Conservation (phyloP, 2,329 filamentous ascomycete species). For the Monilinia fructicola region DNA sequence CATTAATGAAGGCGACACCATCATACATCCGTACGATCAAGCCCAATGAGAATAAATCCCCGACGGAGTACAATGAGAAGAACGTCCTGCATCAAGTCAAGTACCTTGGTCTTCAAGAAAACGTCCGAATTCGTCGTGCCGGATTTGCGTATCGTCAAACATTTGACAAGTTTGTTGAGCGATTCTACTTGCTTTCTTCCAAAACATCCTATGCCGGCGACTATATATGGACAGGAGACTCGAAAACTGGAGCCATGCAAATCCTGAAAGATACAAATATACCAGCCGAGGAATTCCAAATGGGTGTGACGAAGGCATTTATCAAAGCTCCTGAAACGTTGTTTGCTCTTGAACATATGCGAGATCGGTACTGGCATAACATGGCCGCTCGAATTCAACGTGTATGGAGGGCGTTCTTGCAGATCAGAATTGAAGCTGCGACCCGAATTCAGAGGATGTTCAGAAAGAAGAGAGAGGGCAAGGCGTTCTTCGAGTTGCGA, state of each 20-base stretch:
- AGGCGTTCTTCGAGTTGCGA: slow-evolving; percentile 83
- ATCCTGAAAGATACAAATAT: slow-evolving; percentile 97
- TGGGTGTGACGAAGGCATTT: slow-evolving; percentile 95
- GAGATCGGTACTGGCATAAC: slow-evolving; percentile 98
- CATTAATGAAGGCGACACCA: slow-evolving; percentile 94
- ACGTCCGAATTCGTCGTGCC: slow-evolving; percentile 93
- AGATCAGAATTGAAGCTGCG: slow-evolving; percentile 88
- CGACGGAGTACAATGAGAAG: slow-evolving; percentile 83
- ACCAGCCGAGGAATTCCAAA: slow-evolving; percentile 91
- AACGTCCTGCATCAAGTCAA: slow-evolving; percentile 99
- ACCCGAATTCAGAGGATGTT: slow-evolving; percentile 94
- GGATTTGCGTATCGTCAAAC: slow-evolving; percentile 96
- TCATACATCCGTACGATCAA: slow-evolving; percentile 99
- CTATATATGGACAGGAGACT: slow-evolving; percentile 91
- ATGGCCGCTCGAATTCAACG: slow-evolving; percentile 98
- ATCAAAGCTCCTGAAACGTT: slow-evolving; percentile 97
- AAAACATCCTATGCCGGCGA: slow-evolving; percentile 96
- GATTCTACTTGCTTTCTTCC: slow-evolving; percentile 92
- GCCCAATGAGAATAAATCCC: slow-evolving; percentile 98
- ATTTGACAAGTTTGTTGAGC: slow-evolving; percentile 97
- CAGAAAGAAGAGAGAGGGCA: slow-evolving; percentile 87
- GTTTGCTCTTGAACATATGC: slow-evolving; percentile 96
- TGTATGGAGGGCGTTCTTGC: slow-evolving; percentile 93
- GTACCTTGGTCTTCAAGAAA: slow-evolving; percentile 98
- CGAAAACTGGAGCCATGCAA: slow-evolving; percentile 82